These are phyloP conservation scores for Talaromyces amestolkiae DNA, from an alignment of 2,329 filamentous ascomycete genomes.

Conservation along the genomic window DNA sequence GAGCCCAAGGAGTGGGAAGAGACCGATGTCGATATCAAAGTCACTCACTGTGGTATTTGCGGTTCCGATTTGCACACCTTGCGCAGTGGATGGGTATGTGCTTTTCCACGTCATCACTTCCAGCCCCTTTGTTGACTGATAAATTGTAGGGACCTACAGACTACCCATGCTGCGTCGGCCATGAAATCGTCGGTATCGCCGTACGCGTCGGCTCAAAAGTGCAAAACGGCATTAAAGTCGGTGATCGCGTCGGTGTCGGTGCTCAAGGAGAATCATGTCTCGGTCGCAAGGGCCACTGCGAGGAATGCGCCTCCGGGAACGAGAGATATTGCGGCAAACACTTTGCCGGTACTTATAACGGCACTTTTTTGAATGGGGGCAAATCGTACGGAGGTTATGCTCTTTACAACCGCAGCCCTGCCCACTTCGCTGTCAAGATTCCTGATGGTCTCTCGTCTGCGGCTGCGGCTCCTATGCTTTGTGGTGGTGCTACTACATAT, in stretches of 20 bases:
- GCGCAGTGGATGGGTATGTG: conserved; percentile 47
- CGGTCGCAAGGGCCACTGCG: conserved; percentile 46
- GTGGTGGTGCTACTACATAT: conserved; percentile 73
- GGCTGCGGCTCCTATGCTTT: conserved; percentile 69
- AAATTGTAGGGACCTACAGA: conserved; percentile 27
- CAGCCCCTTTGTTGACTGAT: not conserved
- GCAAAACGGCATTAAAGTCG: conserved; percentile 29
- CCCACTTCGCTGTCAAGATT: conserved; percentile 61
- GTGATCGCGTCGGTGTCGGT: conserved; percentile 54
- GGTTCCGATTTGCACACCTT: conserved; percentile 61
- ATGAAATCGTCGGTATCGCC: conserved; percentile 63
- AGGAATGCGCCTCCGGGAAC: conserved; percentile 50
- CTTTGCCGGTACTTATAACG: conserved; percentile 33
- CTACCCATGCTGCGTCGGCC: conserved; percentile 57
- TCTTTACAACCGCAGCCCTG: conserved; percentile 54
- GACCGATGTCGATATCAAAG: conserved; percentile 62
- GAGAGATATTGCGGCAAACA: conserved; percentile 39
- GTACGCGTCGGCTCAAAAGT: conserved; percentile 54
- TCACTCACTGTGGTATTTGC: conserved; percentile 65
- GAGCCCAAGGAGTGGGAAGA: conserved; percentile 66
- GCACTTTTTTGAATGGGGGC: conserved; percentile 48
- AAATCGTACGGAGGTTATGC: conserved; percentile 67
- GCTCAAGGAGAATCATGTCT: conserved; percentile 59
- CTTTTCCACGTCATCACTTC: not conserved
- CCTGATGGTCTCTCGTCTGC: conserved; percentile 51